Evolutionary conservation across 768 basidiomycete genomes (phyloP), one percentile per base, ranked within the genome.

Genomic region (Lactifluus pinguis): DNA sequence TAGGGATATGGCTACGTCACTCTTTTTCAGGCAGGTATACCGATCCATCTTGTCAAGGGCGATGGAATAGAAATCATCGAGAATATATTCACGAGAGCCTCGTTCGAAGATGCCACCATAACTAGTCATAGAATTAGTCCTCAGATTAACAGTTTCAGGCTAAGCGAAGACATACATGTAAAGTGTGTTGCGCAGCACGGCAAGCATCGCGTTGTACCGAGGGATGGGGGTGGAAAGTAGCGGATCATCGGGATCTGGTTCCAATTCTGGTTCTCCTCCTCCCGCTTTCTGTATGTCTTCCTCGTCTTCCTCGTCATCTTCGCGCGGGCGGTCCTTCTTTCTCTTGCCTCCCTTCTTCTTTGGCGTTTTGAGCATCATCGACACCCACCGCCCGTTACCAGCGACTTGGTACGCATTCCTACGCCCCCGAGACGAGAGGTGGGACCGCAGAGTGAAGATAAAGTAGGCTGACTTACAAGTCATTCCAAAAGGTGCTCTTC

Each of bases 31-130:
- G 66, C 91, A 92, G 2, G 77, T 70, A 68, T 82, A 95, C 10
- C 79, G 74, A 44, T 95, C 93, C 72, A 95, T 75, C 71, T 95
- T 95, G 68, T 94, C 92, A 19, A 97, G 77, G 60, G 84, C 81
- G 11, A 97, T 72, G 2, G 81, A 77, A 72, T 92, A 77, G 68
- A 95, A 97, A 67, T 95, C 94, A 68, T 94, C 92, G 6, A 97
- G 76, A 0, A 92, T 95, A 65, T 89, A 93, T 71, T 97, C 93
- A 25, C 83, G 80, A 13, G 87, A 78, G 0, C 90, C 87, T 15
- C 82, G 79, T 71, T 95, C 94, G 66, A 83, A 87, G 17, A 95
- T 95, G 0, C 93, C 92, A 10, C 93, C 92, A 67, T 95, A 95
- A 57, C 90, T 89, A 17, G n/a, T 34, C 13, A 53, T 41, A 21